Conservation (phyloP, 495 filamentous ascomycete species). For the Pseudevernia furfuracea region DNA sequence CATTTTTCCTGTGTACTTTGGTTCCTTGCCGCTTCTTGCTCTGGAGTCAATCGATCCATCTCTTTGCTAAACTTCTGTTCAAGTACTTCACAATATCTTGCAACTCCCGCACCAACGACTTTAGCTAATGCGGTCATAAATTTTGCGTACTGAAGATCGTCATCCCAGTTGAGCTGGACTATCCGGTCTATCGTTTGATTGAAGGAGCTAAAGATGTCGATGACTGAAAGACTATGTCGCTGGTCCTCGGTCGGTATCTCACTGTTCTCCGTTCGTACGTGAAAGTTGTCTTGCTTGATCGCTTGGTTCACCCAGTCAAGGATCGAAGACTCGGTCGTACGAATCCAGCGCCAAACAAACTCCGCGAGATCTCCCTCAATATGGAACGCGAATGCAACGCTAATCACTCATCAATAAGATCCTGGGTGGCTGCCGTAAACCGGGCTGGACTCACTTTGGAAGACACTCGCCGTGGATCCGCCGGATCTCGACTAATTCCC, state of each 20-base stretch:
- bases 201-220: constrained; percentile 91
- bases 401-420: constrained; percentile 22
- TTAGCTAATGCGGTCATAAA: constrained; percentile 97
- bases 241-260: constrained; percentile 67
- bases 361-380: constrained; percentile 78
- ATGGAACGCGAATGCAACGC: constrained; percentile 63
- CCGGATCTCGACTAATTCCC: constrained; percentile 73
- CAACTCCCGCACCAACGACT: constrained; percentile 72
- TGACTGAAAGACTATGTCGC: constrained; percentile 83
- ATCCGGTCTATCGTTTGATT: constrained; percentile 84
- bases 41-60: constrained; percentile 83
- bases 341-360: constrained; percentile 95
- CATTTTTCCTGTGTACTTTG: constrained; percentile 87
- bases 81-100: constrained; percentile 84
- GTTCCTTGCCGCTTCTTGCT: constrained; percentile 68
- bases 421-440: not conserved
- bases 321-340: constrained; percentile 67
- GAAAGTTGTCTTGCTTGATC: constrained; percentile 78
- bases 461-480: constrained; percentile 66
- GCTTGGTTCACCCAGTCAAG: constrained; percentile 82
- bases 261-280: constrained; percentile 52
- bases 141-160: constrained; percentile 86
- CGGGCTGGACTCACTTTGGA: constrained; percentile 41
- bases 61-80: constrained; percentile 82
- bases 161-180: constrained; percentile 78